Evolutionary conservation across 345 rosid genomes (phyloP), one percentile per base, ranked within the genome.

Genomic region (Acer campestre): DNA sequence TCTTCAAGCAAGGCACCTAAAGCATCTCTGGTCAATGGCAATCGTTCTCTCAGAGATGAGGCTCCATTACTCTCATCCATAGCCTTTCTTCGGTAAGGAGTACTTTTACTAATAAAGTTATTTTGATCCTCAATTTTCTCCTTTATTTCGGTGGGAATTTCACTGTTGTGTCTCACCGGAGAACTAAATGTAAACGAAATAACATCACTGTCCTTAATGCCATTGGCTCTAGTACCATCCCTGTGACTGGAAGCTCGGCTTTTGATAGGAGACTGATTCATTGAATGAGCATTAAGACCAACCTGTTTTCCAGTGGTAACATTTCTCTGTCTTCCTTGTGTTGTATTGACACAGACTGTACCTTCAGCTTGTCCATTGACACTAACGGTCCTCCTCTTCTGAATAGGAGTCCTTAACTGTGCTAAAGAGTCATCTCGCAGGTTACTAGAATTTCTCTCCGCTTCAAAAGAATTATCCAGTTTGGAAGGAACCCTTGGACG

Each of bases 1-100:
- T 89, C 87, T 44, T 90, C 94, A 81, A 93, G 83, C 81, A 96
- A 73, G 58, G 86, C 85, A 65, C 94, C 90, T 69, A 94, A 49
- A 71, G 89, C 88, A 82, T 83, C 88, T 67, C 86, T 87, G 38
- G 80, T 87, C 73, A 83, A 72, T 3, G 88, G 83, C 65, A 80
- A 70, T 62, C 81, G 80, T 61, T 83, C 81, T 65, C 77, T 82
- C 46, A 80, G 59, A n/a, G 73, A 69, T 40, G 78, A 63, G 56
- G 77, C 75, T 13, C 80, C 75, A 71, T 77, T 80, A 73, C 75
- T 80, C 70, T 80, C 79, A 13, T 81, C 78, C 56, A 74, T n/a
- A 73, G 51, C 20, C 74, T 58, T 67, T 69, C 76, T 83, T 40
- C 71, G 86, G 71, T 67, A 46, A 62, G 80, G 67, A 72, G 38